Base-by-base conservation (phyloP, 2,329 filamentous ascomycete species). In the Mollisia scopiformis region DNA sequence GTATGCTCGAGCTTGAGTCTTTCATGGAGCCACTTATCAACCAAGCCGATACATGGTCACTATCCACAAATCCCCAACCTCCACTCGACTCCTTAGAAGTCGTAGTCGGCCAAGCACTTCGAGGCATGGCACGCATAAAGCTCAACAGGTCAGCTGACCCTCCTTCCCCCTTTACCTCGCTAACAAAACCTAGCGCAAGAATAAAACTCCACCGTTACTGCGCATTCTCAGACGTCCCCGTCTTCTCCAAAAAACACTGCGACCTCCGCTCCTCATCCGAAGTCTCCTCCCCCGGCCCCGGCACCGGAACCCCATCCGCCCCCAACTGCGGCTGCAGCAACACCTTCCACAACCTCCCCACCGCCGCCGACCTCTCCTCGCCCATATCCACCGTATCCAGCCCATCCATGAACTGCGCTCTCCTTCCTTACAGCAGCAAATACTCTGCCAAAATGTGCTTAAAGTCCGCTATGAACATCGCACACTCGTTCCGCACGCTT, bases 171-270 rank as follows among this genome's bases (percentile, higher is more conserved):
- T 39, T 23, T n/a, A 8, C 23, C 28, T 35, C 21, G 23, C 56
- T 58, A 16, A 53, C 35, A 39, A 5, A 21, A 25, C 35, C 33
- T 25, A 82, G 81, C 68, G 80, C 81, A 11, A 73, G 80, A 14
- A 82, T 82, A 63, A 83, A 83, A 65, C 67, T 82, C 2, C 81
- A 84, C 63, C 77, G 81, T 1, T 83, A 82, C 66, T 78, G 76
- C 62, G 81, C 81, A 8, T 84, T 84, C 68, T 78, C 75, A 47
- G 80, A 83, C 62, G 71, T 78, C 6, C 80, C 81, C 2, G 74
- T 83, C 21, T 84, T 84, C 66, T 73, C 75, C 0, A 75, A 75
- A 28, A 80, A 79, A 57, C 78, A 82, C 63, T 84, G 81, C 68
- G 81, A 83, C 59, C 75, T 83, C 73, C 59, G 63, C 47, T 61